These are phyloP conservation scores for Tolypocladium paradoxum DNA, from an alignment of 2,329 filamentous ascomycete species.

Conservation along the genomic window DNA sequence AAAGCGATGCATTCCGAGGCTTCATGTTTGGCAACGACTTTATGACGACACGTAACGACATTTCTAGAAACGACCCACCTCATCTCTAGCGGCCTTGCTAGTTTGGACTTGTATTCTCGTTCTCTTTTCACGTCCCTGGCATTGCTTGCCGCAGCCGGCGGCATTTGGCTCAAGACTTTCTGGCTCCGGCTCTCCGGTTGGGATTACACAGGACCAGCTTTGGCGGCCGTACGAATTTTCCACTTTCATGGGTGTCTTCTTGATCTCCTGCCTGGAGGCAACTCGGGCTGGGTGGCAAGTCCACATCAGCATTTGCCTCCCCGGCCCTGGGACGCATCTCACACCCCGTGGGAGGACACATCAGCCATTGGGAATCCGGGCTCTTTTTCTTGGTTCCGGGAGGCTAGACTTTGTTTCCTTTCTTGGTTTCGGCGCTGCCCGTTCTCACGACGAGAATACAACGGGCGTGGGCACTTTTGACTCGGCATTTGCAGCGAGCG, in stretches of 20 bases:
- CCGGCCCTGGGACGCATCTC: neutral
- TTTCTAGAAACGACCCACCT: conserved; percentile 7
- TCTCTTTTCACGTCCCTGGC: neutral
- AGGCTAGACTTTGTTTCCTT: neutral
- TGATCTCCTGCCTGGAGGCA: neutral
- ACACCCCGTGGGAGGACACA: neutral
- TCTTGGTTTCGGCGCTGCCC: neutral
- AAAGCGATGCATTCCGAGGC: conserved; percentile 6
- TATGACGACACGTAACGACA: conserved; percentile 14
- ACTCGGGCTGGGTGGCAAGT: neutral
- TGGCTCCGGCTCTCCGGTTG: neutral
- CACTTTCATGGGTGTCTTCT: neutral
- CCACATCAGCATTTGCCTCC: neutral
- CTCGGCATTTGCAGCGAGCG: neutral
- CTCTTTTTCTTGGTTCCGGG: neutral
- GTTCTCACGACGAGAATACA: neutral
- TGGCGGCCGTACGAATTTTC: neutral
- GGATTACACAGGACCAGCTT: conserved; percentile 3
- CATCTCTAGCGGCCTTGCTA: conserved; percentile 2
- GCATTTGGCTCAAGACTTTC: neutral
- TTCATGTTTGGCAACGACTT: conserved; percentile 11
- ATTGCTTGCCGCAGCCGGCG: neutral
- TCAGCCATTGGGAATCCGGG: neutral
- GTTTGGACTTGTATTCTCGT: neutral
- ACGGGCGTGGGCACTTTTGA: neutral